phyloP scores from a whole-genome alignment of 768 basidiomycete species.

The Terana coerulea region DNA sequence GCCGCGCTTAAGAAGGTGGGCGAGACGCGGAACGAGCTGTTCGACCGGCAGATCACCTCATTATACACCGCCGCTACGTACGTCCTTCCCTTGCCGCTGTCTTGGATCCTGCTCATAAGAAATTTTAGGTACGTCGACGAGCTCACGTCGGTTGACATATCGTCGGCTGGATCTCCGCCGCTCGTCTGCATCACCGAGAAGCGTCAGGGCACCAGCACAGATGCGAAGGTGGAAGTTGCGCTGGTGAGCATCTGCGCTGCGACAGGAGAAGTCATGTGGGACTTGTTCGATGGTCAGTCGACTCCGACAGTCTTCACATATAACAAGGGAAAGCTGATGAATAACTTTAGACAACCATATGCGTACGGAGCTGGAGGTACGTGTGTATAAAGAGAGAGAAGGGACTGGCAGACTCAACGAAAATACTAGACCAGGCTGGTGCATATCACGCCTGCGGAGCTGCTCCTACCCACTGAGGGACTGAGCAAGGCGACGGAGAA shows the following conservation, averaged over 20 bases:
- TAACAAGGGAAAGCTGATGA: not conserved
- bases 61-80: constrained; percentile 88
- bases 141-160: constrained; percentile 58
- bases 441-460: constrained; percentile 79
- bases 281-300: constrained; percentile 73
- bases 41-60: constrained; percentile 69
- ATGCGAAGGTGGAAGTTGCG: constrained; percentile 52
- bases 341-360: constrained; percentile 61
- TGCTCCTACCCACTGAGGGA: constrained; percentile 58
- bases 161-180: constrained; percentile 53
- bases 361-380: constrained; percentile 85
- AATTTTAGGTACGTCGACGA: constrained; percentile 74
- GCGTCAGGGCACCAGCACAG: constrained; percentile 35
- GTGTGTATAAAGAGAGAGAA: constrained; percentile 9
- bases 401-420: not conserved
- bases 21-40: constrained; percentile 69
- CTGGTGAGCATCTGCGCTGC: constrained; percentile 79
- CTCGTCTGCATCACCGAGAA: constrained; percentile 74
- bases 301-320: not conserved
- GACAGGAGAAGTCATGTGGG: constrained; percentile 93
- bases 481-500: constrained; percentile 71
- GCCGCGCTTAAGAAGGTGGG: constrained; percentile 84
- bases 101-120: not conserved
- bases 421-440: constrained; percentile 71
- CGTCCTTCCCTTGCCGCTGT: constrained; percentile 28